These are phyloP conservation scores for Tulasnella sp. DNA, from an alignment of 768 basidiomycete genomes.

Conservation along the genomic window DNA sequence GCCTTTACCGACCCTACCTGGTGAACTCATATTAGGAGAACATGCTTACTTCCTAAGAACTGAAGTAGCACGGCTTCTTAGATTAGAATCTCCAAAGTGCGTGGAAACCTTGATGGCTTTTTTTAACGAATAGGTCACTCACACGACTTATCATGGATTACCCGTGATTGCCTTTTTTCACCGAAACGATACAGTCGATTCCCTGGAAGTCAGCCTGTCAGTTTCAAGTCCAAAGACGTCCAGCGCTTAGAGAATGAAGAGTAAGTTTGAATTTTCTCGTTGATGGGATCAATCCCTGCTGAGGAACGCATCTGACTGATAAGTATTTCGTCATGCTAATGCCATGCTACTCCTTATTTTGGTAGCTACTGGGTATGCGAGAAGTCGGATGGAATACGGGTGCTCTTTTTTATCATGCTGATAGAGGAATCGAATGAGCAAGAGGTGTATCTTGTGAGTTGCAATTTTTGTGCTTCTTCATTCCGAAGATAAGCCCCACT, in stretches of 20 bases:
- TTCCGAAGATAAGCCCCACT: background rate
- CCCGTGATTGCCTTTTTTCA: background rate
- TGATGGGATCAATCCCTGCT: background rate
- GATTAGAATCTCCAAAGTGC: slow-evolving; percentile 50
- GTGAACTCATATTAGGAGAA: slow-evolving; percentile 8
- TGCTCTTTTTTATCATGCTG: slow-evolving; percentile 67
- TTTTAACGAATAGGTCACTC: no score
- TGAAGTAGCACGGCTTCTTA: slow-evolving; percentile 52
- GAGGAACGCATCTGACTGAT: no score
- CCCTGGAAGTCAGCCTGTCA: slow-evolving; percentile 92
- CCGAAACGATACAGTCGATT: slow-evolving; percentile 47
- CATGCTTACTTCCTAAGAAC: slow-evolving; percentile 33
- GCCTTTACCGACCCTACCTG: slow-evolving; percentile 11
- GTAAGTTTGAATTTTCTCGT: slow-evolving; percentile 30
- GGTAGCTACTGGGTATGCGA: slow-evolving; percentile 97
- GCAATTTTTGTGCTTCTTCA: no score
- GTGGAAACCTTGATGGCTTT: slow-evolving; percentile 21
- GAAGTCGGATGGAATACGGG: slow-evolving; percentile 91
- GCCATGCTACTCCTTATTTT: background rate
- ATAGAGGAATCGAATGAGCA: slow-evolving; percentile 34
- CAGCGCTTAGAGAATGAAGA: slow-evolving; percentile 69
- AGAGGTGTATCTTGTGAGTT: slow-evolving; percentile 64
- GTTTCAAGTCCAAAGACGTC: slow-evolving; percentile 61
- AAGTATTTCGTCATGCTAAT: background rate
- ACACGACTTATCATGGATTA: background rate